phyloP scores from a whole-genome alignment of 2,329 filamentous ascomycete genomes.

The Curvularia sp. region DNA sequence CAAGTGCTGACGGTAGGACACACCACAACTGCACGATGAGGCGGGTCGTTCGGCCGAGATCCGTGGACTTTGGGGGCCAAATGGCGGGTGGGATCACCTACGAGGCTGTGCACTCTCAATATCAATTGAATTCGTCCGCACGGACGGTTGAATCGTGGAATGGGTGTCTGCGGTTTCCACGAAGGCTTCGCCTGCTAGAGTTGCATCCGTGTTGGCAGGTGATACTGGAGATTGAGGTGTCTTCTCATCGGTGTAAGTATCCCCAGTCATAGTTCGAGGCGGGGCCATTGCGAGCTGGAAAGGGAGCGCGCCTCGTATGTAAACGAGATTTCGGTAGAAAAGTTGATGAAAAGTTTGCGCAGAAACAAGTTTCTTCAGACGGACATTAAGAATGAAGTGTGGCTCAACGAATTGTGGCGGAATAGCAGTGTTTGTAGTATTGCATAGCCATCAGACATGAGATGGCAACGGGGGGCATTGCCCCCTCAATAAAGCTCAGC shows the following conservation, averaged over 20 bases:
- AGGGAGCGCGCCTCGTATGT: conserved; percentile 8
- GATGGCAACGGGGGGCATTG: conserved; percentile 15
- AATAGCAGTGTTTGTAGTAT: conserved; percentile 34
- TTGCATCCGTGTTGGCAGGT: conserved; percentile 40
- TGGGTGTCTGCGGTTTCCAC: conserved; percentile 39
- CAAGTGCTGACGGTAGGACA: background rate
- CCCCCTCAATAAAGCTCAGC: conserved; percentile 22
- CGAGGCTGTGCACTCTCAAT: conserved; percentile 42
- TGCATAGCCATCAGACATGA: conserved; percentile 9
- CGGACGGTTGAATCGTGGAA: conserved; percentile 20
- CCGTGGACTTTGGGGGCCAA: conserved; percentile 24
- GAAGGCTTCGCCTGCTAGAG: conserved; percentile 40
- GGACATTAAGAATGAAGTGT: conserved; percentile 29
- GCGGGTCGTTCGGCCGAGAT: background rate
- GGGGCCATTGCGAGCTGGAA: conserved; percentile 33
- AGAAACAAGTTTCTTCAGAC: conserved; percentile 20
- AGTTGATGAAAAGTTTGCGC: conserved; percentile 12
- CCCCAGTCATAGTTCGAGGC: conserved; percentile 42
- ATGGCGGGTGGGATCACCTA: conserved; percentile 27
- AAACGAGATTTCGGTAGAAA: conserved; percentile 17
- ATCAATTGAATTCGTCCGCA: conserved; percentile 19
- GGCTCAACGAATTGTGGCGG: conserved; percentile 38
- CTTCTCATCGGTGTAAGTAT: conserved; percentile 39
- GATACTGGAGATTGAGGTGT: conserved; percentile 35
- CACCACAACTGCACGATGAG: background rate